Base-by-base conservation (phyloP, 768 basidiomycete species). In the Panus rudis region DNA sequence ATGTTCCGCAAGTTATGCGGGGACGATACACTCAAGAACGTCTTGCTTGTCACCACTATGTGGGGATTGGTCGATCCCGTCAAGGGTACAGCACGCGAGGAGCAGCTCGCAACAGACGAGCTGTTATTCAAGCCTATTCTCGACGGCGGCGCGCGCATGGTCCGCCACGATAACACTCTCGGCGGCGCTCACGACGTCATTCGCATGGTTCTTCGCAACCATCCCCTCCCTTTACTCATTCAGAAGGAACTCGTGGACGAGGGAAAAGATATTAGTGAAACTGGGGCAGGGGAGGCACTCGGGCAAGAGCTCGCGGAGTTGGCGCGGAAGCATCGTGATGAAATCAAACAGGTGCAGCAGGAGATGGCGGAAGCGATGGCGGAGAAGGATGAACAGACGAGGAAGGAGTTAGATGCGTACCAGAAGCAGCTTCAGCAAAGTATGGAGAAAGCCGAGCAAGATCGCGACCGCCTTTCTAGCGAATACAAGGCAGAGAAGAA, bases 231-330 rank as follows among this genome's bases (percentile, higher is more conserved):
- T 2, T 61, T 81, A 3, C 66, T 64, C 19, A 78, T 81, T 39
- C 79, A 80, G 49, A 59, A 63, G 21, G 79, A 82, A 53, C 61
- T 79, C 12, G 73, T 79, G 4, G 70, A 71, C 44, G 61, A 72
- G 49, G 63, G 62, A 24, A 68, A 69, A 39, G 63, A 69, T 31
- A 67, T 80, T 13, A 61, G 68, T 2, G 63, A 79, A 39, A 79
- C 80, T 2, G 59, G 63, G 3, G 79, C 78, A 1, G 77, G 77
- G 1, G 63, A 59, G 13, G 78, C 76, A 52, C 64, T 81, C 17
- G 66, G 65, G 40, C 65, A 67, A 14, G 76, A 76, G 28, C 53
- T 77, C 3, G 64, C 67, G 43, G 69, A 69, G 46, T 71, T 75
- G 56, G 64, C 68, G 21, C 54, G 66, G 42, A 63, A 66, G 26